phyloP scores from a whole-genome alignment of 768 basidiomycete genomes.

The Tephrocybe sp. region DNA sequence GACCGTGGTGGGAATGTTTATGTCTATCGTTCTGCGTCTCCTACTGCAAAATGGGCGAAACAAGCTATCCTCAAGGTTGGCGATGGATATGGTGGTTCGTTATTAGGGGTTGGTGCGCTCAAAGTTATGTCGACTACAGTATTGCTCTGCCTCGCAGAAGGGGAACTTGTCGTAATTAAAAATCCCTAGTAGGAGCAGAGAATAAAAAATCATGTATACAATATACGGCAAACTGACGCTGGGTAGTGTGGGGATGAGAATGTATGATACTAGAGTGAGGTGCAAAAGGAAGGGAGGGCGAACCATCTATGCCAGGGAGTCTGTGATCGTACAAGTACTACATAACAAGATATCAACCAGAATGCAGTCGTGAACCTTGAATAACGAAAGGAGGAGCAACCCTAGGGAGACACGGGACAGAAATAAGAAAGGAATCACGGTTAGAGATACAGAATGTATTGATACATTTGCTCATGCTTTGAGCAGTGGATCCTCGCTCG shows the following conservation, averaged over 20 bases:
- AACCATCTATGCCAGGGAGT: slow-evolving; percentile 23
- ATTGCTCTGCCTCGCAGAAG: slow-evolving; percentile 77
- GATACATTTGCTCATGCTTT: slow-evolving; percentile 25
- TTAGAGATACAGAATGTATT: slow-evolving; percentile 17
- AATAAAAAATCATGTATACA: slow-evolving; percentile 11
- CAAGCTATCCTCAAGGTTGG: slow-evolving; percentile 81
- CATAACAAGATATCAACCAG: slow-evolving; percentile 27
- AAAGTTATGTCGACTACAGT: slow-evolving; percentile 33
- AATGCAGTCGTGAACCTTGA: slow-evolving; percentile 24
- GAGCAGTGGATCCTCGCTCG: slow-evolving; percentile 56
- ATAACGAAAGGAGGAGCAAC: slow-evolving; percentile 20
- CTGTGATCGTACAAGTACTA: slow-evolving; percentile 27
- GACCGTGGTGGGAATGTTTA: slow-evolving; percentile 82
- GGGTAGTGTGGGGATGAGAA: slow-evolving; percentile 9
- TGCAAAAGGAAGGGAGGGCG: slow-evolving; percentile 12
- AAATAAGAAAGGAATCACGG: slow-evolving; percentile 15
- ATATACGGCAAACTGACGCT: slow-evolving; percentile 11
- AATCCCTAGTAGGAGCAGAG: slow-evolving; percentile 11
- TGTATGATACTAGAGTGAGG: slow-evolving; percentile 18
- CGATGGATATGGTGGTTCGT: slow-evolving; percentile 66
- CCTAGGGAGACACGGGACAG: slow-evolving; percentile 18
- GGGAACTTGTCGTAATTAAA: slow-evolving; percentile 63
- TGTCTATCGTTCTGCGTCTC: slow-evolving; percentile 65
- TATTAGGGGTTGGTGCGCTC: slow-evolving; percentile 73
- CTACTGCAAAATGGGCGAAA: slow-evolving; percentile 63